Conservation (phyloP, 2,329 filamentous ascomycete genomes). For the Xylaria sp. region DNA sequence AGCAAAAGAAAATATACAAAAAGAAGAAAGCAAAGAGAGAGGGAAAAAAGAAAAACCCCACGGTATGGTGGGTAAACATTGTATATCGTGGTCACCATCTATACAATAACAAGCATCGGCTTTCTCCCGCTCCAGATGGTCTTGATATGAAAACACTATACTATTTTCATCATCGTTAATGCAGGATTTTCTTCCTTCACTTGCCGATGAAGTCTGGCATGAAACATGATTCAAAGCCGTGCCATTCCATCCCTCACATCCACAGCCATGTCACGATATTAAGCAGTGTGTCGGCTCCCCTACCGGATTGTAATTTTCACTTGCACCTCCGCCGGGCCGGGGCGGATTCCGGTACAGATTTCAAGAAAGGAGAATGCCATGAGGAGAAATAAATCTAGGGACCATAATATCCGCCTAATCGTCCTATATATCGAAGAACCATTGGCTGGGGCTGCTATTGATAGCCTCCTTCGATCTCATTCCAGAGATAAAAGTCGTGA, state of each 20-base stretch:
- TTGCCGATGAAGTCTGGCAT: not conserved
- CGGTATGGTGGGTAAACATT: no score
- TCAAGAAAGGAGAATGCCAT: slow-evolving; percentile 41
- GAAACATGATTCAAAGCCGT: slow-evolving; percentile 32
- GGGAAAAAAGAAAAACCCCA: not conserved
- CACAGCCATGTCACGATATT: slow-evolving; percentile 30
- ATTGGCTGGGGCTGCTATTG: slow-evolving; percentile 20
- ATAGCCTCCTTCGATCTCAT: slow-evolving; percentile 30
- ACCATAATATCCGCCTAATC: slow-evolving; percentile 35
- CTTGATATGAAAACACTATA: slow-evolving; percentile 60
- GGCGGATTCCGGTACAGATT: slow-evolving; percentile 37
- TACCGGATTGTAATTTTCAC: slow-evolving; percentile 22
- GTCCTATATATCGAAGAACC: slow-evolving; percentile 36
- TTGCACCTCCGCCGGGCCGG: slow-evolving; percentile 41
- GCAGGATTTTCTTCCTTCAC: slow-evolving; percentile 51
- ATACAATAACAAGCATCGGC: slow-evolving; percentile 26
- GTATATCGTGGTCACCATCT: not conserved
- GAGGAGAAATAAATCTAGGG: slow-evolving; percentile 33
- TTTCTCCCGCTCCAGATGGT: slow-evolving; percentile 35
- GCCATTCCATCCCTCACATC: slow-evolving; percentile 30
- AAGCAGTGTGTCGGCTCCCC: slow-evolving; percentile 30
- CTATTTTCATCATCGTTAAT: slow-evolving; percentile 52
- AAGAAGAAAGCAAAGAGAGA: not conserved
- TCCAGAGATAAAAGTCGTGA: slow-evolving; percentile 38
- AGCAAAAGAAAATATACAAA: no score